phyloP scores from a whole-genome alignment of 495 filamentous ascomycete species.

The Amphirosellinia nigrospora region DNA sequence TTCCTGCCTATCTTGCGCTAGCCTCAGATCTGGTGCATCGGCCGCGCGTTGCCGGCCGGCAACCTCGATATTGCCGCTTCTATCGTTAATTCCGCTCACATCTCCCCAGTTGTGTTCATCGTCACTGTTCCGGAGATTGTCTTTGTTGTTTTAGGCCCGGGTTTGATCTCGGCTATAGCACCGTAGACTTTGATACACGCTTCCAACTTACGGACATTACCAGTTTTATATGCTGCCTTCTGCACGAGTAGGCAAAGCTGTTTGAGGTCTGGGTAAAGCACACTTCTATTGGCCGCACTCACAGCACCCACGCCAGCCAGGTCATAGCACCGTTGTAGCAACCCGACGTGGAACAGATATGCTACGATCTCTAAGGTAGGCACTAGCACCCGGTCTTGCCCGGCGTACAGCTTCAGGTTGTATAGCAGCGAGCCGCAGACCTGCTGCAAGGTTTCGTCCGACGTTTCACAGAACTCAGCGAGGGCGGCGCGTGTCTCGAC shows the following conservation, averaged over 20 bases:
- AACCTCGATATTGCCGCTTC: background rate
- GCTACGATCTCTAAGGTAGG: slow-evolving; percentile 76
- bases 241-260: slow-evolving; percentile 71
- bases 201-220: slow-evolving; percentile 77
- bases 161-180: slow-evolving; percentile 52
- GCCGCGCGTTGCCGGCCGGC: background rate
- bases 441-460: slow-evolving; percentile 38
- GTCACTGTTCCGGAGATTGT: background rate
- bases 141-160: background rate
- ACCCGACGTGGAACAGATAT: slow-evolving; percentile 70
- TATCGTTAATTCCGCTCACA: background rate
- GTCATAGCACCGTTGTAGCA: slow-evolving; percentile 38
- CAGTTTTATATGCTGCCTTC: slow-evolving; percentile 80
- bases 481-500: slow-evolving; percentile 75
- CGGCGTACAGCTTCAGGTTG: slow-evolving; percentile 45
- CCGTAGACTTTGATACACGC: slow-evolving; percentile 80
- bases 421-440: slow-evolving; percentile 43
- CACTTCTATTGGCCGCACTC: slow-evolving; percentile 44
- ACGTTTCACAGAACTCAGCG: slow-evolving; percentile 51
- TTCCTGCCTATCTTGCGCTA: slow-evolving; percentile 34
- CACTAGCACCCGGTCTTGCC: slow-evolving; percentile 73
- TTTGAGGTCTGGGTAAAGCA: slow-evolving; percentile 43
- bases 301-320: background rate
- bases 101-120: background rate
- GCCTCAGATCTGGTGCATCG: slow-evolving; percentile 15